These are phyloP conservation scores for Mercurialis annua DNA, from an alignment of 345 rosid species.

Conservation along the genomic window DNA sequence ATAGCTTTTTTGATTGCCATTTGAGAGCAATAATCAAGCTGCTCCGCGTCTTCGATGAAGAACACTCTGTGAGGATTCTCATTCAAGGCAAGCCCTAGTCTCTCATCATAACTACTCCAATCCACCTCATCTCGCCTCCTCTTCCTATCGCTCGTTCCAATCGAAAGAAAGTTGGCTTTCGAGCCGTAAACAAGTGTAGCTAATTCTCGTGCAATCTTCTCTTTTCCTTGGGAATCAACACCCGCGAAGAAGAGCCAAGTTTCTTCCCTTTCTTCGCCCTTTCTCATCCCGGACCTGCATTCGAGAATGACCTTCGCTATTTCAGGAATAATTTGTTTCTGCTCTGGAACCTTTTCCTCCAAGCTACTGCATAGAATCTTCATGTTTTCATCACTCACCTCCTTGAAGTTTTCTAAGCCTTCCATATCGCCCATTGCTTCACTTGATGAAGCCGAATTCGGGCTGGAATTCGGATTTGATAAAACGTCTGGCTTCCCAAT, in stretches of 20 bases:
- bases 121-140: slow-evolving; percentile 44
- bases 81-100: slow-evolving; percentile 53
- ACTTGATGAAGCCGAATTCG: slow-evolving; percentile 79
- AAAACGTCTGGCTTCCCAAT: slow-evolving; percentile 44
- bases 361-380: slow-evolving; percentile 50
- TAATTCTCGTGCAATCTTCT: slow-evolving; percentile 65
- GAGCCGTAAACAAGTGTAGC: slow-evolving; percentile 69
- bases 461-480: slow-evolving; percentile 72
- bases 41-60: slow-evolving; percentile 55
- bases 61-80: slow-evolving; percentile 68
- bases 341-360: slow-evolving; percentile 72
- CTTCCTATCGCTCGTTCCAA: slow-evolving; percentile 42
- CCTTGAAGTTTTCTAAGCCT: slow-evolving; percentile 41
- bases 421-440: slow-evolving; percentile 45
- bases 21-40: slow-evolving; percentile 27
- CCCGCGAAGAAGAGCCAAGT: slow-evolving; percentile 86
- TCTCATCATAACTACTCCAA: slow-evolving; percentile 32
- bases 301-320: slow-evolving; percentile 54
- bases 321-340: slow-evolving; percentile 50
- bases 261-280: slow-evolving; percentile 52
- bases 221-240: slow-evolving; percentile 58
- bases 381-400: slow-evolving; percentile 44
- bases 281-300: slow-evolving; percentile 64
- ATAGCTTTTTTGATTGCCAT: slow-evolving; percentile 42
- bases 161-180: slow-evolving; percentile 37